Conservation (phyloP, 108 stramenopile species). For the Skeletonema tropicum region DNA sequence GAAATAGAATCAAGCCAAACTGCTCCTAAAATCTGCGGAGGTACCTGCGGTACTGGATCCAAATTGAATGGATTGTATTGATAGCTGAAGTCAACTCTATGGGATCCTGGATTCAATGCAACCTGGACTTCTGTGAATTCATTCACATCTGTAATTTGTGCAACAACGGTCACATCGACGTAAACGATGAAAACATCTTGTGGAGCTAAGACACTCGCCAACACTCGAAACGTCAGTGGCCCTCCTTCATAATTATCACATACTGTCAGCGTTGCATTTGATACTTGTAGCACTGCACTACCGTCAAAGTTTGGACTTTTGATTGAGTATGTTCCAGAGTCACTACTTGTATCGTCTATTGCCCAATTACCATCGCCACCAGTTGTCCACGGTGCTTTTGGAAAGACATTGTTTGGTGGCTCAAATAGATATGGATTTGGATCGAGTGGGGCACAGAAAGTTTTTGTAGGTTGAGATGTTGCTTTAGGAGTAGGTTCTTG, state of each 20-base stretch:
- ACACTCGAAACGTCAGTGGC: background rate
- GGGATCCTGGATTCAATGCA: constrained; percentile 30
- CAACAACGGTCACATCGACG: constrained; percentile 20
- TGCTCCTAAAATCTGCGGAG: constrained; percentile 26
- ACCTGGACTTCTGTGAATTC: constrained; percentile 25
- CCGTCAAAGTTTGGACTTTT: constrained; percentile 19
- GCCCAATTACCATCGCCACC: constrained; percentile 15
- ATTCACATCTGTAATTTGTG: constrained; percentile 26
- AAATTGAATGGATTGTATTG: constrained; percentile 31
- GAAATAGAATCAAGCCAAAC: constrained; percentile 30
- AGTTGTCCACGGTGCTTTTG: constrained; percentile 18
- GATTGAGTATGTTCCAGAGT: constrained; percentile 24
- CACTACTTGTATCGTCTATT: constrained; percentile 1
- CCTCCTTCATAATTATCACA: constrained; percentile 21
- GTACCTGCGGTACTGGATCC: constrained; percentile 16
- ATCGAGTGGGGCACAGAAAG: background rate
- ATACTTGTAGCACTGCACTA: background rate
- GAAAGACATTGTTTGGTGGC: constrained; percentile 3
- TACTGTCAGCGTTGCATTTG: constrained; percentile 19
- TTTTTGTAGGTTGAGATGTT: background rate
- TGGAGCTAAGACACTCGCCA: constrained; percentile 26
- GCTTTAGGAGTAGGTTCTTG: background rate
- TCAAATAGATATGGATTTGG: constrained; percentile 12
- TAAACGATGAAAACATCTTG: constrained; percentile 34
- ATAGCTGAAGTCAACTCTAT: constrained; percentile 39